Base-by-base conservation (phyloP, 2,329 filamentous ascomycete species). In the Madurella mycetomatis region DNA sequence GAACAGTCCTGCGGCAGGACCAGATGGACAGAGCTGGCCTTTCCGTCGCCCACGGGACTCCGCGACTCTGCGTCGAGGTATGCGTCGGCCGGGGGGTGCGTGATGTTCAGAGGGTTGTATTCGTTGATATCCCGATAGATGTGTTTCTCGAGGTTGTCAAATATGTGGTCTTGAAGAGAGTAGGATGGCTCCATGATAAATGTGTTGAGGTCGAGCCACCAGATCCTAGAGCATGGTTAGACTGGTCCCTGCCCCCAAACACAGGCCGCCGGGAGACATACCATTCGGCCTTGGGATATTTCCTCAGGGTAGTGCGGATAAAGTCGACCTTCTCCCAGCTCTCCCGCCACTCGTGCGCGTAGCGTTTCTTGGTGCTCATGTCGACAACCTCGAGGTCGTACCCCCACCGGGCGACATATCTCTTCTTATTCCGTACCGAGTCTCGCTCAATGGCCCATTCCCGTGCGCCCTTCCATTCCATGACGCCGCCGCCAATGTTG, bases 271-370 rank as follows among this genome's bases (percentile, higher is more conserved):
- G 25, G 25, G 31, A 19, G 47, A 72, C 85, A 72, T 78, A 96
- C 94, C 94, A 99, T 76, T 99, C 92, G 34, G 92, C 94, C 60
- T 95, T 81, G 30, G 94, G 94, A 67, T 97, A 96, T 70, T 96
- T 96, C 68, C 85, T 83, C 80, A 99, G 86, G 43, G 87, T 85
- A 57, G 90, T 88, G 57, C 92, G 85, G 65, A 99, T 84, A 41
- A 90, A 90, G 70, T 99, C 94, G 57, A 96, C 92, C 77, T 97
- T 99, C 73, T 99, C 94, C 94, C 94, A 99, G 70, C 92, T 95
- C 73, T 99, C 94, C 66, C 94, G 84, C 94, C 94, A 99, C 73
- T 99, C 94, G 73, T 99, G 94, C 30, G 94, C 92, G 69, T 99
- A 99, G 62, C 92, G 85, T 75, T 96, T 97, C 81, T 96, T 96